phyloP scores from a whole-genome alignment of 2,329 filamentous ascomycete genomes.

The Colletotrichum sp. region DNA sequence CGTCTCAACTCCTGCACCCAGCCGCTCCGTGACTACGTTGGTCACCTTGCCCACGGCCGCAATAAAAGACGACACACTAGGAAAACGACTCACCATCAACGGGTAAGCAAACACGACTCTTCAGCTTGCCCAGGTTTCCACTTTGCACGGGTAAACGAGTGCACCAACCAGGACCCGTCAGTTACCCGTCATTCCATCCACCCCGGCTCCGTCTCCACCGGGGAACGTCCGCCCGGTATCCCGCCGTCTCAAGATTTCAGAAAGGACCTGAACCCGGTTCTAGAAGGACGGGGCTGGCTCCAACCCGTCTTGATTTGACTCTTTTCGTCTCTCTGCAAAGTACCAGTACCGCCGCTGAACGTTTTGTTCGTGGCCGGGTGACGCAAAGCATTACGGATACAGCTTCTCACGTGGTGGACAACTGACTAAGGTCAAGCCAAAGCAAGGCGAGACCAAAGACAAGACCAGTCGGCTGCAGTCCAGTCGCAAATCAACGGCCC shows the following conservation, averaged over 20 bases:
- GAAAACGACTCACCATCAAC: not conserved
- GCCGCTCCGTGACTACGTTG: not conserved
- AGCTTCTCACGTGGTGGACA: not conserved
- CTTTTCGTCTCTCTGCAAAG: not conserved
- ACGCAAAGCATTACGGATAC: not conserved
- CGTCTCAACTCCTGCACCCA: not conserved
- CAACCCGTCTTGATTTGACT: not conserved
- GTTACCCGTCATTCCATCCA: slow-evolving; percentile 8
- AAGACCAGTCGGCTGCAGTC: not conserved
- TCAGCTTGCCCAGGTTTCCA: not conserved
- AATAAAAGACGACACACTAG: not conserved
- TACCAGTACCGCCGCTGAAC: not conserved
- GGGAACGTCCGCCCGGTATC: slow-evolving; percentile 14
- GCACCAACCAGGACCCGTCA: not conserved
- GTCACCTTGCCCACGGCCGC: not conserved
- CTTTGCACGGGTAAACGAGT: not conserved
- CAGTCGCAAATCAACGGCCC: slow-evolving; percentile 10
- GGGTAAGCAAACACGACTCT: not conserved
- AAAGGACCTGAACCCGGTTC: slow-evolving; percentile 10
- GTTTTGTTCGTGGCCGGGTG: not conserved
- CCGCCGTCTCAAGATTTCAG: slow-evolving; percentile 20
- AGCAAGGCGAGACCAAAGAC: not conserved
- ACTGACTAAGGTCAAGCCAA: not conserved
- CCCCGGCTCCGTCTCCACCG: slow-evolving; percentile 15
- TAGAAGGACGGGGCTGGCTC: slow-evolving; percentile 12